Percentiles rank a stretch among this genome's conserved stretches.
These are phyloP conservation scores for Schizochytrium sp. DNA, from an alignment of 108 stramenopile genomes.

Conservation along the genomic window DNA sequence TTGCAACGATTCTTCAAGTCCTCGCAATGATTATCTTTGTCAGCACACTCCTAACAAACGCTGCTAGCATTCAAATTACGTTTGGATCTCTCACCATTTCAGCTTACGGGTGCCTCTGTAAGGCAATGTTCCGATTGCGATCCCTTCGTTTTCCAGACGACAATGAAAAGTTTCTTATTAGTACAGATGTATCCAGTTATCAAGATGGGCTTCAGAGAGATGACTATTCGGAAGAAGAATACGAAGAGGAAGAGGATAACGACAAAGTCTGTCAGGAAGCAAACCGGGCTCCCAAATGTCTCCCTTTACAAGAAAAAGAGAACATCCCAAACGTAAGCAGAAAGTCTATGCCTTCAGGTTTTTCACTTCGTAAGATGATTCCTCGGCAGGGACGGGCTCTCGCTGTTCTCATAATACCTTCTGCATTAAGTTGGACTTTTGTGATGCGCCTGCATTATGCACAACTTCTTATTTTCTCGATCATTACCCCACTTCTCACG, in stretches of 20 bases:
- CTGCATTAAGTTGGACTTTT: not conserved
- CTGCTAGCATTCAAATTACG: not conserved
- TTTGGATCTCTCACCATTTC: not conserved
- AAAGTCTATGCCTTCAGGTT: not conserved
- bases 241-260: too few relatives aligned
- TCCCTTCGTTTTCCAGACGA: not conserved
- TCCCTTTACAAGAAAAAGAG: not conserved
- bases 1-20: not conserved
- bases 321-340: not conserved
- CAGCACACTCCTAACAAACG: conserved; percentile 18
- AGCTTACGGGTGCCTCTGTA: not conserved
- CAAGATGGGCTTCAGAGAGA: too few relatives aligned
- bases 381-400: not conserved
- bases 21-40: not conserved
- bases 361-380: not conserved
- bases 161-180: too few relatives aligned
- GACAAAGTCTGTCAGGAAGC: too few relatives aligned
- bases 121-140: conserved; percentile 1
- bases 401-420: not conserved
- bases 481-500: not conserved
- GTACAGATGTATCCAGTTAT: too few relatives aligned
- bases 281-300: too few relatives aligned
- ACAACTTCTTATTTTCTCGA: not conserved
- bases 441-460: not conserved
- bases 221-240: too few relatives aligned